Evolutionary conservation across 2,329 filamentous ascomycete genomes (phyloP).

Genomic region (Fonsecaea erecta): DNA sequence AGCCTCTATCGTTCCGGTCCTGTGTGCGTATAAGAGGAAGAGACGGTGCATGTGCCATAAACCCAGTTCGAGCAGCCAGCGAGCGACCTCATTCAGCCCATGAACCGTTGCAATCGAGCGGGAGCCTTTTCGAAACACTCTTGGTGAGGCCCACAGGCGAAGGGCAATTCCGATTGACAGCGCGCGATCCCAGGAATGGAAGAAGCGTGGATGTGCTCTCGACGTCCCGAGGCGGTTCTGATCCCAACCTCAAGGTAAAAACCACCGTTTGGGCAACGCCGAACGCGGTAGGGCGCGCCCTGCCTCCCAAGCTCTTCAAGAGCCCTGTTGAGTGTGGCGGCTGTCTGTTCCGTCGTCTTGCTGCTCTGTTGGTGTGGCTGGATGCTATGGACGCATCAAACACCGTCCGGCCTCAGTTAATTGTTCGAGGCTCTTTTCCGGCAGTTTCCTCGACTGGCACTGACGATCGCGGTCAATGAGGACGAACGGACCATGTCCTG

Average conservation of each 20-base stretch:
- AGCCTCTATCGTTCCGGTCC: too few relatives aligned
- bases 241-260: background rate
- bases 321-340: background rate
- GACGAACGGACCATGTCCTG: conserved; percentile 70
- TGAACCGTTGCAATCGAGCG: too few relatives aligned
- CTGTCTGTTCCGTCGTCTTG: conserved; percentile 4
- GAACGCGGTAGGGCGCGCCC: background rate
- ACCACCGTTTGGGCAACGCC: background rate
- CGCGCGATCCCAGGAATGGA: too few relatives aligned
- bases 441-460: conserved; percentile 14
- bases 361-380: conserved; percentile 7
- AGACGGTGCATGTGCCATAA: too few relatives aligned
- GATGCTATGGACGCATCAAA: conserved; percentile 4
- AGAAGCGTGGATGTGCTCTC: background rate
- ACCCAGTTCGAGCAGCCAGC: too few relatives aligned
- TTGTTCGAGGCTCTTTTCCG: conserved; percentile 9
- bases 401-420: conserved; percentile 12
- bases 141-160: too few relatives aligned
- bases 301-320: background rate
- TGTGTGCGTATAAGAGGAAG: too few relatives aligned
- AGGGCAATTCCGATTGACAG: too few relatives aligned
- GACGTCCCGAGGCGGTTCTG: background rate
- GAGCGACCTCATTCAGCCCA: too few relatives aligned
- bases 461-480: conserved; percentile 57
- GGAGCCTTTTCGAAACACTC: too few relatives aligned